phyloP scores from a whole-genome alignment of 1,284 basidiomycete genomes.

The Grifola frondosa region DNA sequence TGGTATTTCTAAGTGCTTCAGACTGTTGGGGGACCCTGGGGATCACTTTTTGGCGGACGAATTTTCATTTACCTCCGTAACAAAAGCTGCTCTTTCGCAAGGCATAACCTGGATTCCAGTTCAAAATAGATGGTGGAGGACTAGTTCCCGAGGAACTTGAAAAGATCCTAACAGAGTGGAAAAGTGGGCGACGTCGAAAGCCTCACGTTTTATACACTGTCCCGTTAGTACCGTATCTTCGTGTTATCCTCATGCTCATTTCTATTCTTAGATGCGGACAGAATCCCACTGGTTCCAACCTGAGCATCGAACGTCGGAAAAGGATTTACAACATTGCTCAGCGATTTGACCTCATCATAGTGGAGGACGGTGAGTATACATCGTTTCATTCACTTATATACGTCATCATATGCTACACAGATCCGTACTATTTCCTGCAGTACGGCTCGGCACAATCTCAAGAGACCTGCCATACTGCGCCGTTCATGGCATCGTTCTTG shows the following conservation, averaged over 20 bases:
- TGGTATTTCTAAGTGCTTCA: constrained; percentile 39
- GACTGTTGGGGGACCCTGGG: constrained; percentile 35
- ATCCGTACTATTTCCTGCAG: constrained; percentile 34
- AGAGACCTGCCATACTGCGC: constrained; percentile 4
- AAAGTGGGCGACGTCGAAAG: constrained; percentile 31
- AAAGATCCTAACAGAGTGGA: constrained; percentile 33
- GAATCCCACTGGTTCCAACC: constrained; percentile 40
- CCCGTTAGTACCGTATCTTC: constrained; percentile 29
- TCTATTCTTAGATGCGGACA: constrained; percentile 33
- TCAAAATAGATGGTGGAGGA: constrained; percentile 39
- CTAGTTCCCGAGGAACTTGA: constrained; percentile 40
- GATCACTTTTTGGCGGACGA: constrained; percentile 42
- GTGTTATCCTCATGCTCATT: neutral
- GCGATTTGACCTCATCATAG: constrained; percentile 40
- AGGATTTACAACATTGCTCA: constrained; percentile 37
- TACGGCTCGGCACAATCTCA: constrained; percentile 15
- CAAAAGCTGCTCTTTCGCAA: constrained; percentile 35
- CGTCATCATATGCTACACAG: no score
- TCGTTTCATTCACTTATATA: no score
- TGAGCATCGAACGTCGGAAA: constrained; percentile 33
- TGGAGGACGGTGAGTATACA: constrained; percentile 33
- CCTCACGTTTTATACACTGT: constrained; percentile 41
- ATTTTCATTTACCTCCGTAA: constrained; percentile 37
- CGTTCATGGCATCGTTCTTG: constrained; percentile 33
- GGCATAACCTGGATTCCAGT: constrained; percentile 39